phyloP scores from a whole-genome alignment of 2,329 filamentous ascomycete genomes.

The Huntiella savannae region DNA sequence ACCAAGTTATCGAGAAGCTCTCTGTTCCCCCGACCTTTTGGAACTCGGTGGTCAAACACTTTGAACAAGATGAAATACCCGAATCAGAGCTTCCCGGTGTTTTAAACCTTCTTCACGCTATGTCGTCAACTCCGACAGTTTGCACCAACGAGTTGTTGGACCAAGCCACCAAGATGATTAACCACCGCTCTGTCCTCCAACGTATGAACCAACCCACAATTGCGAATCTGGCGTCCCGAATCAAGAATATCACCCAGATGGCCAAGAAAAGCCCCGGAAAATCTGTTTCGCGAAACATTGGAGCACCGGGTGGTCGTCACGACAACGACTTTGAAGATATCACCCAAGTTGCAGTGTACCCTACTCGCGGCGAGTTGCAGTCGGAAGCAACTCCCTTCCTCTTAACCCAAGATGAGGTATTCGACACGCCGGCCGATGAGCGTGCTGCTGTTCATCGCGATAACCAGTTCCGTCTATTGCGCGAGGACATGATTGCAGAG shows the following conservation, averaged over 20 bases:
- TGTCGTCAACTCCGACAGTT: background rate
- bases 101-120: background rate
- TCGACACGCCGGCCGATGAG: conserved; percentile 18
- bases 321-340: conserved; percentile 53
- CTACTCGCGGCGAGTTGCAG: conserved; percentile 44
- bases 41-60: conserved; percentile 1
- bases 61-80: background rate
- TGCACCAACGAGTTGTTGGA: too few species aligned
- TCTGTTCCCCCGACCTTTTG: conserved; percentile 1
- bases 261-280: background rate
- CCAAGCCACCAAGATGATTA: too few species aligned
- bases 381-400: conserved; percentile 36
- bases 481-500: conserved; percentile 52
- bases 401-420: conserved; percentile 30
- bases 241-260: background rate
- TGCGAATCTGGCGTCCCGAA: background rate
- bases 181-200: too few species aligned
- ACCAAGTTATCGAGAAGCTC: background rate
- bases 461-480: conserved; percentile 51
- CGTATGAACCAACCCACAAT: background rate
- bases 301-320: conserved; percentile 42
- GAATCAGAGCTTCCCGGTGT: background rate
- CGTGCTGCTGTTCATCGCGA: conserved; percentile 38
- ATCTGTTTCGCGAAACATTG: background rate
- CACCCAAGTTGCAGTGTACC: conserved; percentile 41